Evolutionary conservation across 345 rosid species (phyloP), one percentile per base, ranked within the genome.

Genomic region (Ceriops zippeliana): DNA sequence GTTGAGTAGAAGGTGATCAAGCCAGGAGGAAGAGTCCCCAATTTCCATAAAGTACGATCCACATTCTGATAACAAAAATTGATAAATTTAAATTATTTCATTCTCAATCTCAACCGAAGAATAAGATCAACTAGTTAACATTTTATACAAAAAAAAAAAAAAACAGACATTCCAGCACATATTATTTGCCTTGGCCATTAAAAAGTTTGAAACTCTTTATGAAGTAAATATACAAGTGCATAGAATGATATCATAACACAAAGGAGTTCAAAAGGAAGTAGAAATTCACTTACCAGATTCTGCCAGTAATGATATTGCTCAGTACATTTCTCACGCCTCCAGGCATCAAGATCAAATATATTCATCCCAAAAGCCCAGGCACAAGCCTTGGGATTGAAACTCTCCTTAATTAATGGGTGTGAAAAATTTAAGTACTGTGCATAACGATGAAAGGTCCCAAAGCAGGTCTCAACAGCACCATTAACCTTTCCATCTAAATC

Each of bases 361-460:
- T 93, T 91, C 92, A 91, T 86, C 67, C 98, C 98, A 71, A 77
- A 91, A 52, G 97, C 92, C 98, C 98, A 93, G 47, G 91, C 96
- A 70, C 98, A 91, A 28, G 97, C 84, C 81, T 75, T 86, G 31
- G 95, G 90, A 67, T 87, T 86, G 58, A 89, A 88, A 75, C 70
- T 81, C 64, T 89, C 93, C 78, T 68, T 86, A 60, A 93, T 87
- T 63, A 82, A 80, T 63, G 92, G 92, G 74, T 90, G 88, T 5
- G 84, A 83, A 82, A 89, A 87, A 61, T 90, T 89, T 73, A 93
- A 60, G 80, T 93, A 89, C 68, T 87, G 92, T 5, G 78, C 79
- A 75, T 83, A 87, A 10, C 96, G 90, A 71, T 91, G 98, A 62
- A 90, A 93, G 22, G 99, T 85, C 66, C 96, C 99, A 63, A 95